Conservation (phyloP, 2,329 filamentous ascomycete species). For the Periconia sp. region DNA sequence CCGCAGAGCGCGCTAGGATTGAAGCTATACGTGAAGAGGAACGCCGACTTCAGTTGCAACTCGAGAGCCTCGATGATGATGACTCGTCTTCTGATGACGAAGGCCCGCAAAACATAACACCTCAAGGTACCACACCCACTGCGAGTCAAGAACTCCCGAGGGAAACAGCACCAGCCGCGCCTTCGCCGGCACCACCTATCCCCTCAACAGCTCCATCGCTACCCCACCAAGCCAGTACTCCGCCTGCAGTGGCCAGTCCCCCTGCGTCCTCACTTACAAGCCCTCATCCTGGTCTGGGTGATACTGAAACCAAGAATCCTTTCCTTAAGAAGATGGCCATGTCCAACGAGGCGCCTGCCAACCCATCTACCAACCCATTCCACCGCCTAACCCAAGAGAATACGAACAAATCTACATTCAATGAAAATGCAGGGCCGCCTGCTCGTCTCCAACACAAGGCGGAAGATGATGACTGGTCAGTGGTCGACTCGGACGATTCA, state of each 20-base stretch:
- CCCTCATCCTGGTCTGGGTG: slow-evolving; percentile 54
- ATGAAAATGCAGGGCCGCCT: slow-evolving; percentile 51
- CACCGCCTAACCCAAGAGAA: slow-evolving; percentile 75
- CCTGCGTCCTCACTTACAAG: slow-evolving; percentile 54
- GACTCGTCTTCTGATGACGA: slow-evolving; percentile 74
- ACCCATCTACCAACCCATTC: slow-evolving; percentile 80
- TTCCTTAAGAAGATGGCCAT: slow-evolving; percentile 90
- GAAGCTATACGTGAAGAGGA: slow-evolving; percentile 90
- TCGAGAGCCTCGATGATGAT: slow-evolving; percentile 76
- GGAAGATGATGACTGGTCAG: slow-evolving; percentile 78
- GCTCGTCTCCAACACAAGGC: slow-evolving; percentile 60
- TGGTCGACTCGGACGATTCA: slow-evolving; percentile 74
- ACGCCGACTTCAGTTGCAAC: slow-evolving; percentile 82
- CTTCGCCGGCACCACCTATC: slow-evolving; percentile 51
- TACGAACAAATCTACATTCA: slow-evolving; percentile 48
- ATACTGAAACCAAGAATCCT: slow-evolving; percentile 86
- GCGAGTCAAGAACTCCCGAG: slow-evolving; percentile 57
- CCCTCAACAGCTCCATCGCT: slow-evolving; percentile 33
- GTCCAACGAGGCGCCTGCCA: slow-evolving; percentile 46
- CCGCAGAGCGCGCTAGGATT: slow-evolving; percentile 84
- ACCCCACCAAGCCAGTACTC: slow-evolving; percentile 41
- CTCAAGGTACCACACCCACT: slow-evolving; percentile 61
- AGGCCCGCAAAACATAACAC: slow-evolving; percentile 69
- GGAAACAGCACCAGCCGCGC: slow-evolving; percentile 49
- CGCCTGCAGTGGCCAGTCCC: slow-evolving; percentile 48